These are phyloP conservation scores for Corinectria fuckeliana DNA, from an alignment of 2,329 filamentous ascomycete species.

Conservation along the genomic window DNA sequence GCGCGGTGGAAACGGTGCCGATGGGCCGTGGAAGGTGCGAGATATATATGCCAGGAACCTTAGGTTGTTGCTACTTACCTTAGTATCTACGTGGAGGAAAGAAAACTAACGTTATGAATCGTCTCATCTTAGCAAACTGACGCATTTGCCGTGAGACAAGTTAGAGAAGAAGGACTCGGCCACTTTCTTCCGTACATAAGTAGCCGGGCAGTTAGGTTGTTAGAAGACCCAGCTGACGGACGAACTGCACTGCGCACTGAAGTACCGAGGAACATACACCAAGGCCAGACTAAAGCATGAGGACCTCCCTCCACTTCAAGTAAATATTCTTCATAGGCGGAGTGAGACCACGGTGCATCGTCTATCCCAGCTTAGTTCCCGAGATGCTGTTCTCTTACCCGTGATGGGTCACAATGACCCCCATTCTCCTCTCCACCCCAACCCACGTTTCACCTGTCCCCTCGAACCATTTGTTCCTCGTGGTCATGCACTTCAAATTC, in stretches of 20 bases:
- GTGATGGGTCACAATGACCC: constrained; percentile 26
- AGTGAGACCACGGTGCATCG: neutral
- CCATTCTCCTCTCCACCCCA: constrained; percentile 34
- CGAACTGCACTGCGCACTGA: neutral
- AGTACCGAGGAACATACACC: too few relatives aligned
- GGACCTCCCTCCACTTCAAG: neutral
- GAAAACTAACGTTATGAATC: neutral
- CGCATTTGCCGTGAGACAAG: neutral
- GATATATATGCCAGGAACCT: neutral
- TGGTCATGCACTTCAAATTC: constrained; percentile 20
- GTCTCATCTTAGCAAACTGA: neutral
- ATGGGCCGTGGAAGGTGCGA: neutral
- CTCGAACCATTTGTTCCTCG: constrained; percentile 29
- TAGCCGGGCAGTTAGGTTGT: neutral
- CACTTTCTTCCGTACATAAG: neutral
- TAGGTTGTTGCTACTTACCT: neutral
- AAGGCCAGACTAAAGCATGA: too few relatives aligned
- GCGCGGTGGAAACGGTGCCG: neutral
- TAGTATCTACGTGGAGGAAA: neutral
- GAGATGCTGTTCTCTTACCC: constrained; percentile 13
- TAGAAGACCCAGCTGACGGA: neutral
- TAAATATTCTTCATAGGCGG: neutral
- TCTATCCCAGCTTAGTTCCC: constrained; percentile 10
- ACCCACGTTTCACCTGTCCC: constrained; percentile 25
- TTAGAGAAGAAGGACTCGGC: neutral